Conservation (phyloP, 345 rosid genomes). For the Pugionium dolabratum region DNA sequence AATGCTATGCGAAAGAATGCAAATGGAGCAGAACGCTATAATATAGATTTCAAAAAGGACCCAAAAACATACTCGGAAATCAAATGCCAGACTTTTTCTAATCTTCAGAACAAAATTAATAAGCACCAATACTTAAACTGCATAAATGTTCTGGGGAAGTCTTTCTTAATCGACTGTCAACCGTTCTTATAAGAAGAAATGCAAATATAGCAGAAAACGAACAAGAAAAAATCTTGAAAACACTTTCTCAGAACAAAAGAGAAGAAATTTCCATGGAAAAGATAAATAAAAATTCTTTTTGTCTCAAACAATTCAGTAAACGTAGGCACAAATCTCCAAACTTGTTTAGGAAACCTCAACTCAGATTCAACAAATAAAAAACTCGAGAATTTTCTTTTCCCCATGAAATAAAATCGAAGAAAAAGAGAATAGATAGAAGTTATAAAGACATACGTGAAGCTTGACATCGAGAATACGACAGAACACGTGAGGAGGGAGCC, state of each 20-base stretch:
- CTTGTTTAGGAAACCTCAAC: constrained; percentile 28
- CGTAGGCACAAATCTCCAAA: constrained; percentile 31
- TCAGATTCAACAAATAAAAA: constrained; percentile 17
- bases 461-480: constrained; percentile 94
- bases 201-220: not conserved
- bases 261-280: not conserved
- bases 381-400: not conserved
- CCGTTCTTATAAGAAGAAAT: not conserved
- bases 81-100: no score
- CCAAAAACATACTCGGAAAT: no score
- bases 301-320: not conserved
- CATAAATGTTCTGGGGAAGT: not conserved
- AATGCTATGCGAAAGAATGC: no score
- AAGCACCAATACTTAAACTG: no score
- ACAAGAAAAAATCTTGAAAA: not conserved
- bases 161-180: not conserved
- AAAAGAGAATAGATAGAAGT: constrained; percentile 24
- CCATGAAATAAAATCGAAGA: constrained; percentile 5
- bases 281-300: constrained; percentile 4
- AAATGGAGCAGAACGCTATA: no score
- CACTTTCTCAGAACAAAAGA: not conserved
- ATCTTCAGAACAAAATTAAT: no score
- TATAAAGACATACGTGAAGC: constrained; percentile 62
- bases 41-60: no score
- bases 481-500: constrained; percentile 76